Conservation (phyloP, 202 grass and related monocot species). For the Digitaria exilis region DNA sequence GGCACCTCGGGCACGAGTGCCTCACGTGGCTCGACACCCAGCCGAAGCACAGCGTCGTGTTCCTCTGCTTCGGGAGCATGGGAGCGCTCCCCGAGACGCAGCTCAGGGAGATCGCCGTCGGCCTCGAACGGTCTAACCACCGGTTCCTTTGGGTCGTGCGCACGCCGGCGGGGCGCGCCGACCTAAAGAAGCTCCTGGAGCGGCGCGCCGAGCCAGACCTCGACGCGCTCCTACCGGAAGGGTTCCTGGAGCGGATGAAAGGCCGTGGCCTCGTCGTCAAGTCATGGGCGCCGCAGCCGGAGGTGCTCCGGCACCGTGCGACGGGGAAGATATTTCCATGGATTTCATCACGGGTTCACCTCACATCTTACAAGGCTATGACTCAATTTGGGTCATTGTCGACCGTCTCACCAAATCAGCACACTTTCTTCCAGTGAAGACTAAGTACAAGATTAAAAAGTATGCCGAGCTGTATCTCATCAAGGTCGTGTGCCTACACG, state of each 20-base stretch:
- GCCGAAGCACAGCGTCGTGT: constrained; percentile 52
- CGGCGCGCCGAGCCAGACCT: neutral
- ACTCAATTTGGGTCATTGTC: too few species aligned
- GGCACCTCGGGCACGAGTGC: too few species aligned
- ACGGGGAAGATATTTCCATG: too few species aligned
- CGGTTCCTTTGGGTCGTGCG: neutral
- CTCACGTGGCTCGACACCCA: neutral
- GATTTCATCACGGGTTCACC: too few species aligned
- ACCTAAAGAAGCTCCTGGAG: neutral
- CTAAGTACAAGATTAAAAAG: too few species aligned
- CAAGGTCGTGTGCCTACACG: too few species aligned
- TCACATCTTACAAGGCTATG: too few species aligned
- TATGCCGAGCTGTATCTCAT: too few species aligned
- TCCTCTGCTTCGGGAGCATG: constrained; percentile 71
- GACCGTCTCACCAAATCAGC: too few species aligned
- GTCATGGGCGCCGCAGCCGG: constrained; percentile 48
- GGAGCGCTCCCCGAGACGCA: neutral
- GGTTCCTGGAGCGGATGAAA: neutral
- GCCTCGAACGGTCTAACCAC: neutral
- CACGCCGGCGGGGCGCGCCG: neutral
- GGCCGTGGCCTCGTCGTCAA: neutral
- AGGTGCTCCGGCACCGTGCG: constrained; percentile 48
- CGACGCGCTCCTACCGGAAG: neutral
- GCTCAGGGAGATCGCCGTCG: neutral
- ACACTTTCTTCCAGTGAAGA: too few species aligned